A percentile compares a stretch with the other conserved stretches of the same genome.
Evolutionary conservation across 805 yeast species (phyloP).

Genomic region (Candida boidinii): DNA sequence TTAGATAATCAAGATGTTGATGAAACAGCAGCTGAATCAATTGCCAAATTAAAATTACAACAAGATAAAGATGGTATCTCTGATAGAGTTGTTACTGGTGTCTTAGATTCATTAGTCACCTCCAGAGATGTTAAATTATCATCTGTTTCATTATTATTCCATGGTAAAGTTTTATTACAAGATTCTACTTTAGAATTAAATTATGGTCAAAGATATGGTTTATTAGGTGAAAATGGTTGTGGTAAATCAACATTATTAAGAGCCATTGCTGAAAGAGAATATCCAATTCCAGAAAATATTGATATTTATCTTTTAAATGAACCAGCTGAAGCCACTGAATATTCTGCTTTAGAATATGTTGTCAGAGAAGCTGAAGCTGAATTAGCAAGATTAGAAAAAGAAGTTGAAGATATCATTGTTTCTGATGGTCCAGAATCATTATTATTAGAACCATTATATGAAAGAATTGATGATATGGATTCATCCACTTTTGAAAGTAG

Average conservation of each 20-base stretch:
- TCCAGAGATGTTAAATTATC: conserved; percentile 91
- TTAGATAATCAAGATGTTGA: conserved; percentile 40
- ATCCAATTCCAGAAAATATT: conserved; percentile 85
- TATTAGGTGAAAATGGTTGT: conserved; percentile 97
- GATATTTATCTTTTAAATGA: conserved; percentile 92
- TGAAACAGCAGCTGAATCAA: conserved; percentile 60
- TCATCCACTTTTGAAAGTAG: conserved; percentile 93
- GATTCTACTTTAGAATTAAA: conserved; percentile 89
- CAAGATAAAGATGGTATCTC: conserved; percentile 90
- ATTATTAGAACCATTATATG: conserved; percentile 79
- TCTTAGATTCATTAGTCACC: conserved; percentile 76
- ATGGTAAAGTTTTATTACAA: conserved; percentile 93
- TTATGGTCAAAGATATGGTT: conserved; percentile 96
- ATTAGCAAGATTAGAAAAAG: conserved; percentile 82
- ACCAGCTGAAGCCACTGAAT: conserved; percentile 94
- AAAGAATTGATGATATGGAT: conserved; percentile 93
- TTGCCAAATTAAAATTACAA: conserved; percentile 84
- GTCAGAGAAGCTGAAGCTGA: conserved; percentile 94
- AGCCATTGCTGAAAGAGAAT: conserved; percentile 93
- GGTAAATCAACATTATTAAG: conserved; percentile 95
- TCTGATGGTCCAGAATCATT: conserved; percentile 93
- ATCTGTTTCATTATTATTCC: conserved; percentile 87
- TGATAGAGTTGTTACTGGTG: conserved; percentile 98
- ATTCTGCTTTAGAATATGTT: conserved; percentile 89
- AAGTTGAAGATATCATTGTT: conserved; percentile 82